Conservation (phyloP, 345 rosid genomes). For the Camelina hispida region DNA sequence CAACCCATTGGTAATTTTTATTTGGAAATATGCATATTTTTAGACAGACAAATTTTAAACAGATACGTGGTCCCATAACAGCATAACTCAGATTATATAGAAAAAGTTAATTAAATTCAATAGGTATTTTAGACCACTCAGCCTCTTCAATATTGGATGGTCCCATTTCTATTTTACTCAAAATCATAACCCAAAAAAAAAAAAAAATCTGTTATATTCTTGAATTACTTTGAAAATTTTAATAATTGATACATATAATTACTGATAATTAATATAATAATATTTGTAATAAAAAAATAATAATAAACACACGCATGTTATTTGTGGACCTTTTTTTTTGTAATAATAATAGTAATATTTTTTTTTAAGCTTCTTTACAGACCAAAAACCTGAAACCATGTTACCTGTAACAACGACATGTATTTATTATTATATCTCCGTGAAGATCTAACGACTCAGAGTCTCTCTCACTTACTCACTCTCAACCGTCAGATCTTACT, state of each 20-base stretch:
- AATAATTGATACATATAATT: background rate
- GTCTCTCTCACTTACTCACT: background rate
- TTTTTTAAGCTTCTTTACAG: constrained; percentile 31
- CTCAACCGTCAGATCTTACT: constrained; percentile 46
- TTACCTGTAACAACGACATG: constrained; percentile 53
- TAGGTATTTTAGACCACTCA: constrained; percentile 38
- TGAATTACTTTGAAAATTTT: background rate
- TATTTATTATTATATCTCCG: constrained; percentile 41
- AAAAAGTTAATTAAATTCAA: constrained; percentile 8
- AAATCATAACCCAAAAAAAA: background rate
- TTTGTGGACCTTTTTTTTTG: constrained; percentile 22
- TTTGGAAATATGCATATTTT: constrained; percentile 26
- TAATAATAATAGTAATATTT: too few species aligned
- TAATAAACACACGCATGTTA: constrained; percentile 36
- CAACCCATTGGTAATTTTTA: background rate
- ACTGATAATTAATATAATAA: background rate
- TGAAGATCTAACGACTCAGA: constrained; percentile 47
- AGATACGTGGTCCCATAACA: constrained; percentile 39
- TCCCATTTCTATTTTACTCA: constrained; percentile 29
- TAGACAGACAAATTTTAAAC: constrained; percentile 37
- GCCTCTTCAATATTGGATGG: constrained; percentile 30
- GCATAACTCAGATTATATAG: constrained; percentile 5
- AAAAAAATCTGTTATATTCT: background rate
- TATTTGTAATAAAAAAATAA: background rate
- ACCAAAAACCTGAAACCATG: constrained; percentile 47